Percentiles rank a stretch among this genome's conserved stretches.
phyloP scores from a whole-genome alignment of 257 asterid genomes.

The Plectranthus barbatus region DNA sequence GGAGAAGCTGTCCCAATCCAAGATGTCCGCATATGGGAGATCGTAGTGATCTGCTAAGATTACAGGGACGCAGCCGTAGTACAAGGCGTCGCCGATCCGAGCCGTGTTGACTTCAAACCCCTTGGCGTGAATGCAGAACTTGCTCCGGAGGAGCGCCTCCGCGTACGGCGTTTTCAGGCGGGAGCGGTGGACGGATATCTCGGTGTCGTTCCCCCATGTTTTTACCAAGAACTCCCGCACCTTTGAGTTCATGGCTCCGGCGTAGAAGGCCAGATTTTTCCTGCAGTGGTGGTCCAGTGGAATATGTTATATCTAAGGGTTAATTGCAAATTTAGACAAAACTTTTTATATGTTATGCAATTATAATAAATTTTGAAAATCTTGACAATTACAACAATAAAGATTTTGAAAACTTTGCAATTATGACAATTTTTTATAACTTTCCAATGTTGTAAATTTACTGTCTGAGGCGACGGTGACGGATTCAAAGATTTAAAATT shows the following conservation, averaged over 20 bases:
- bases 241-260: slow-evolving; percentile 82
- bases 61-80: slow-evolving; percentile 87
- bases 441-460: too few relatives aligned
- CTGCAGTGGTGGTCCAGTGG: slow-evolving; percentile 26
- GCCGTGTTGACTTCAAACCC: slow-evolving; percentile 96
- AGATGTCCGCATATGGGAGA: slow-evolving; percentile 63
- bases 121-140: slow-evolving; percentile 84
- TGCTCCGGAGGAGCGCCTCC: slow-evolving; percentile 65
- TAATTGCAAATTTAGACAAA: too few relatives aligned
- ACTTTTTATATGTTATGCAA: too few relatives aligned
- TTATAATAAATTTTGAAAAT: too few relatives aligned
- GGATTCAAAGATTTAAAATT: too few relatives aligned
- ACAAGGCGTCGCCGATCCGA: slow-evolving; percentile 66
- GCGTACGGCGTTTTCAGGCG: slow-evolving; percentile 76
- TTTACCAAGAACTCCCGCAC: slow-evolving; percentile 37
- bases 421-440: too few relatives aligned
- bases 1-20: slow-evolving; percentile 65
- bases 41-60: slow-evolving; percentile 76
- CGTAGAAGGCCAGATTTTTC: slow-evolving; percentile 65
- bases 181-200: slow-evolving; percentile 47
- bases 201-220: slow-evolving; percentile 46
- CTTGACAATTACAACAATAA: too few relatives aligned
- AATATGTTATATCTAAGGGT: too few relatives aligned
- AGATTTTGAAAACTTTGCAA: too few relatives aligned
- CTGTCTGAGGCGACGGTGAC: too few relatives aligned